These are phyloP conservation scores for Boletus bicolor DNA, from an alignment of 768 basidiomycete genomes.

Conservation along the genomic window DNA sequence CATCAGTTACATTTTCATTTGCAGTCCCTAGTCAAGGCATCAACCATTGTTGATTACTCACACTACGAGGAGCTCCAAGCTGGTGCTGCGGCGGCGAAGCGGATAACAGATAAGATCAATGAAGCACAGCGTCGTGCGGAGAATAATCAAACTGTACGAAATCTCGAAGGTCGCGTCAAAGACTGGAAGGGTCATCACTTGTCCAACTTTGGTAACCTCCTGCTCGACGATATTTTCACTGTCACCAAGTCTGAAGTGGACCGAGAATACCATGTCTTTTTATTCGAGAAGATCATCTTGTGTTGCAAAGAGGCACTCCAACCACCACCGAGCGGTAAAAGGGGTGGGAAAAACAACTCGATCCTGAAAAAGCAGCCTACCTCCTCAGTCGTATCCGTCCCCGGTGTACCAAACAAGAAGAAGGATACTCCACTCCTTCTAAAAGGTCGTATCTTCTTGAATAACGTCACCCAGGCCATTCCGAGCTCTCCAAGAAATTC, in stretches of 20 bases:
- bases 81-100: slow-evolving; percentile 84
- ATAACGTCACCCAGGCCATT: slow-evolving; percentile 86
- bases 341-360: slow-evolving; percentile 80
- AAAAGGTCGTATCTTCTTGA: slow-evolving; percentile 96
- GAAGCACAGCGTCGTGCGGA: slow-evolving; percentile 90
- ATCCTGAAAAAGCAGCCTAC: slow-evolving; percentile 80
- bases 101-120: slow-evolving; percentile 94
- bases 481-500: slow-evolving; percentile 56
- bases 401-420: slow-evolving; percentile 58
- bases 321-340: slow-evolving; percentile 57
- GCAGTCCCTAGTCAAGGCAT: slow-evolving; percentile 75
- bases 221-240: slow-evolving; percentile 92
- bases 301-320: slow-evolving; percentile 92
- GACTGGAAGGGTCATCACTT: slow-evolving; percentile 99
- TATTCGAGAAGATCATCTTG: slow-evolving; percentile 98
- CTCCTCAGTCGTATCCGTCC: slow-evolving; percentile 45
- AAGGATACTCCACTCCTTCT: slow-evolving; percentile 80
- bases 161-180: slow-evolving; percentile 81
- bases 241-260: slow-evolving; percentile 97
- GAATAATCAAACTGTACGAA: slow-evolving; percentile 87
- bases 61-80: slow-evolving; percentile 77
- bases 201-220: slow-evolving; percentile 88
- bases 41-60: slow-evolving; percentile 58
- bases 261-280: slow-evolving; percentile 96
- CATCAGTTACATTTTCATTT: slow-evolving; percentile 1